phyloP scores from a whole-genome alignment of 2,329 filamentous ascomycete genomes.

The Fusarium tricinctum region DNA sequence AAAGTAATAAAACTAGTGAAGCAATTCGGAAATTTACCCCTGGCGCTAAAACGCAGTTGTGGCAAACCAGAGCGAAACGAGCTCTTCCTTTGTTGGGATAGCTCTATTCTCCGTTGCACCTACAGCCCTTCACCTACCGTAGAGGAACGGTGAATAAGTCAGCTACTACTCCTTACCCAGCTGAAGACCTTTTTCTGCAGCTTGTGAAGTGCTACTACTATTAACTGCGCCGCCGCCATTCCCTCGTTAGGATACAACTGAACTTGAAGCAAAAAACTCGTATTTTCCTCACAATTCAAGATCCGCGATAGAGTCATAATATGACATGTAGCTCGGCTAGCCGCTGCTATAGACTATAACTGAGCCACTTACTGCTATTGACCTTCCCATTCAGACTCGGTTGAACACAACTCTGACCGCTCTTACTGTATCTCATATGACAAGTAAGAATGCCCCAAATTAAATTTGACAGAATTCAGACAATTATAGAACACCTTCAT shows the following conservation, averaged over 20 bases:
- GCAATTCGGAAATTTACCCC: constrained; percentile 28
- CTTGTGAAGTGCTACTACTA: background rate
- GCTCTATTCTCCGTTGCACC: background rate
- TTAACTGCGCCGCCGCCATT: background rate
- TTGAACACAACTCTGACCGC: background rate
- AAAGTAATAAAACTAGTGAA: constrained; percentile 12
- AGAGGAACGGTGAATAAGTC: constrained; percentile 19
- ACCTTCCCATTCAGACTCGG: background rate
- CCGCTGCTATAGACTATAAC: background rate
- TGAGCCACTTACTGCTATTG: background rate
- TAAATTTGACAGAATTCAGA: too few relatives aligned
- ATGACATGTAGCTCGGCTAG: too few relatives aligned
- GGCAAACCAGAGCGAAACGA: constrained; percentile 29
- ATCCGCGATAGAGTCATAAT: too few relatives aligned
- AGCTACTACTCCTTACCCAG: background rate
- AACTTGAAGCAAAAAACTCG: background rate
- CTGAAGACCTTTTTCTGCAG: background rate
- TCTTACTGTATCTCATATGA: background rate
- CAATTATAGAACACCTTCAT: too few relatives aligned
- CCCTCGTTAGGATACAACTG: background rate
- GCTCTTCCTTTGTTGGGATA: constrained; percentile 36
- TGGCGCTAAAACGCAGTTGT: constrained; percentile 40
- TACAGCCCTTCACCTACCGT: constrained; percentile 1
- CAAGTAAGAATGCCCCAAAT: background rate
- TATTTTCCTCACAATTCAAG: too few relatives aligned